A percentile compares a stretch with the other conserved stretches of the same genome.
phyloP scores from a whole-genome alignment of 495 filamentous ascomycete genomes.

The Clavariopsis aquatica region DNA sequence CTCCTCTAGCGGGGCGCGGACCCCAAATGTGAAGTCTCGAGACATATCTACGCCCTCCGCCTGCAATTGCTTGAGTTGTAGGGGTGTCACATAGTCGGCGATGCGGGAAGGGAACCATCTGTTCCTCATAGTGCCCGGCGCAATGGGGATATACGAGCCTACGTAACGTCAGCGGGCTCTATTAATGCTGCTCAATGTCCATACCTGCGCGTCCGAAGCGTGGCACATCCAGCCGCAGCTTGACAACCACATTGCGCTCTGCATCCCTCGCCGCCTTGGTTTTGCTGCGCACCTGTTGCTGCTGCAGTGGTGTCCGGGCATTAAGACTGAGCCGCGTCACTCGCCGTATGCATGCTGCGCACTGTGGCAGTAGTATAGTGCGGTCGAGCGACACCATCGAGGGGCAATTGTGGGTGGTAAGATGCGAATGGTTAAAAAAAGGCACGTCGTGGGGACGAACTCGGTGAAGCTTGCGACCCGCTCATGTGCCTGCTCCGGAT shows the following conservation, averaged over 20 bases:
- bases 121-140: constrained; percentile 58
- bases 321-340: constrained; percentile 33
- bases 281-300: constrained; percentile 52
- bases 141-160: constrained; percentile 59
- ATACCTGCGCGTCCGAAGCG: constrained; percentile 62
- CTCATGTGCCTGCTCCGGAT: constrained; percentile 2
- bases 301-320: constrained; percentile 25
- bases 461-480: constrained; percentile 30
- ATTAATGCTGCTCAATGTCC: constrained; percentile 3
- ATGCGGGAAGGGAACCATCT: constrained; percentile 54
- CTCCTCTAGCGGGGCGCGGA: constrained; percentile 15
- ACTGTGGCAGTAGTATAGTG: constrained; percentile 38
- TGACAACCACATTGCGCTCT: constrained; percentile 57
- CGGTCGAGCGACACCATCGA: constrained; percentile 35
- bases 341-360: constrained; percentile 40
- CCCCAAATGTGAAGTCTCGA: constrained; percentile 50
- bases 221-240: constrained; percentile 59
- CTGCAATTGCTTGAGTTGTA: constrained; percentile 50
- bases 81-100: constrained; percentile 56
- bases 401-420: not conserved
- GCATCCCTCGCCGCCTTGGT: constrained; percentile 53
- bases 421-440: constrained; percentile 10
- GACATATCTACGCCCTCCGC: constrained; percentile 47
- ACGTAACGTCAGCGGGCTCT: not conserved
- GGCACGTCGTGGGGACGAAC: not conserved